phyloP scores from a whole-genome alignment of 306 rosid genomes.

The Rosa persica region DNA sequence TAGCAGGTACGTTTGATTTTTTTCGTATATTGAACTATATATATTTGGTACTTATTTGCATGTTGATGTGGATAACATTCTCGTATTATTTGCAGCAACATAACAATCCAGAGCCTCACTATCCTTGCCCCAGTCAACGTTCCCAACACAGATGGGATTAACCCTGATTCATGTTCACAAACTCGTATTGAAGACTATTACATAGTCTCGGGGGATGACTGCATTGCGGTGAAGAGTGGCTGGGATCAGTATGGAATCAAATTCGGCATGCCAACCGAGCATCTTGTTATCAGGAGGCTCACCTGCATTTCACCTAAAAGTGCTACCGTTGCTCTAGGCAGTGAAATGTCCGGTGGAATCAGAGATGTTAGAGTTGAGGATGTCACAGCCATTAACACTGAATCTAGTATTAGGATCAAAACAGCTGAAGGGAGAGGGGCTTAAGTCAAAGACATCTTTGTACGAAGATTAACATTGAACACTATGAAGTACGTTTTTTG shows the following conservation, averaged over 20 bases:
- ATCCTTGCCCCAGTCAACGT: constrained; percentile 61
- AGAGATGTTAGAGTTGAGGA: constrained; percentile 65
- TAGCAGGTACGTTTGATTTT: constrained; percentile 40
- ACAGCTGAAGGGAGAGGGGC: constrained; percentile 63
- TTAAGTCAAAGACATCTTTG: constrained; percentile 65
- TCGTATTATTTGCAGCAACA: constrained; percentile 37
- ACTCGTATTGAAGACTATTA: constrained; percentile 55
- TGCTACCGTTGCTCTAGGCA: constrained; percentile 71
- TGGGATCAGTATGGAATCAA: constrained; percentile 67
- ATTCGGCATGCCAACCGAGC: constrained; percentile 61
- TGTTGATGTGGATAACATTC: neutral
- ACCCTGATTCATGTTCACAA: constrained; percentile 67
- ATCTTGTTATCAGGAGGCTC: constrained; percentile 51
- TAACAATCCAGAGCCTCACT: constrained; percentile 50
- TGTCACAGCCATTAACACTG: constrained; percentile 50
- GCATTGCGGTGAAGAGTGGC: constrained; percentile 72
- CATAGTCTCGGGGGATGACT: constrained; percentile 77
- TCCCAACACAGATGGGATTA: constrained; percentile 86
- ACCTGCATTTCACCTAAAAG: constrained; percentile 66
- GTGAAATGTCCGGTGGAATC: constrained; percentile 91
- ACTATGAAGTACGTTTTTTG: constrained; percentile 73
- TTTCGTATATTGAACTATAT: neutral
- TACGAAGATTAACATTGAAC: constrained; percentile 40
- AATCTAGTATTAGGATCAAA: constrained; percentile 68
- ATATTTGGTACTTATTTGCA: neutral